A percentile compares a stretch with the other conserved stretches of the same genome.
phyloP scores from a whole-genome alignment of 2,329 filamentous ascomycete genomes.

The Clarireedia hainanense region DNA sequence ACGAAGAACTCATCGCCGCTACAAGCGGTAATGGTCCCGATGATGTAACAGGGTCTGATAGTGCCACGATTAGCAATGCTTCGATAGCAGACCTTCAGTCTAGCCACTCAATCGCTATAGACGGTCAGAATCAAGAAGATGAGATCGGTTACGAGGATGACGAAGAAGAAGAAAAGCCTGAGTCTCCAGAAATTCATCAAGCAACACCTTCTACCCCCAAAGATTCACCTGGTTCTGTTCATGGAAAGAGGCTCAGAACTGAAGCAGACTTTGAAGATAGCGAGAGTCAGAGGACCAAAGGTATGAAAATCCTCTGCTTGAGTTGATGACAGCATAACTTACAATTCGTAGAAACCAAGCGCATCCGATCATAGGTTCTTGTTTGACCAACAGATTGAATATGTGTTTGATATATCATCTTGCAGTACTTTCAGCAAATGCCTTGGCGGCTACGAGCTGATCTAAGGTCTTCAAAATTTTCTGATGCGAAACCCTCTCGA shows the following conservation, averaged over 20 bases:
- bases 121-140: constrained; percentile 20
- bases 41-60: constrained; percentile 25
- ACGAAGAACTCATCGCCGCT: neutral
- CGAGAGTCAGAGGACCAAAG: constrained; percentile 14
- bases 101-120: constrained; percentile 27
- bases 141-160: constrained; percentile 27
- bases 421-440: neutral
- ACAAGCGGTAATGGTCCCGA: neutral
- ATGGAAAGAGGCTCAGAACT: constrained; percentile 23
- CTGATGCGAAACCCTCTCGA: neutral
- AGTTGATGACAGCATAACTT: constrained; percentile 11
- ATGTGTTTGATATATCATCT: neutral
- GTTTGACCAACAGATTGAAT: too few species aligned
- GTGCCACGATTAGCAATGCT: constrained; percentile 26
- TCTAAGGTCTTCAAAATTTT: constrained; percentile 7
- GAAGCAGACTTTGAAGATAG: constrained; percentile 20
- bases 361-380: constrained; percentile 21
- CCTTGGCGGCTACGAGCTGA: neutral
- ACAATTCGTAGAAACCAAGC: constrained; percentile 27
- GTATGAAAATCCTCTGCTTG: constrained; percentile 14
- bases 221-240: constrained; percentile 14
- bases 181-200: neutral
- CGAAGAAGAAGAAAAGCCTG: constrained; percentile 13
- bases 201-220: constrained; percentile 5
- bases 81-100: constrained; percentile 3